These are phyloP conservation scores for Fraxinus xanthoxyloides DNA, from an alignment of 305 asterid genomes.

Conservation along the genomic window DNA sequence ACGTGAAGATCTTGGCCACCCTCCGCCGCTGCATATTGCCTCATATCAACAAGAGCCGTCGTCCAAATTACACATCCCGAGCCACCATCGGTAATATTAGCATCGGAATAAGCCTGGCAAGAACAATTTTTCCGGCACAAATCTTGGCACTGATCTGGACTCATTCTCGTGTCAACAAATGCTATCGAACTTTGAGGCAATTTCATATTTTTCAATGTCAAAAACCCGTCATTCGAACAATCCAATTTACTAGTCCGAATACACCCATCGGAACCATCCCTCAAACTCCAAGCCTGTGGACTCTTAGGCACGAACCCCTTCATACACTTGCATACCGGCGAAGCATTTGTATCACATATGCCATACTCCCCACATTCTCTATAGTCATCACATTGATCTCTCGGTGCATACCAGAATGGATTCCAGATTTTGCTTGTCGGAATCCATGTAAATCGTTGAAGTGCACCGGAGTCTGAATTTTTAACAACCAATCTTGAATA, in stretches of 20 bases:
- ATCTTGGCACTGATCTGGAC: constrained; percentile 39
- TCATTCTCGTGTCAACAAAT: constrained; percentile 44
- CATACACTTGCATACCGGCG: constrained; percentile 76
- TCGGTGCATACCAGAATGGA: constrained; percentile 71
- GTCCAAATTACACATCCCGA: constrained; percentile 78
- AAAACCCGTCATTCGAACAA: constrained; percentile 55
- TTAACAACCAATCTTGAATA: constrained; percentile 52
- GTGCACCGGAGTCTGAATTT: constrained; percentile 28
- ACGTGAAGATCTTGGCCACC: constrained; percentile 75
- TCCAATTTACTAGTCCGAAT: constrained; percentile 38
- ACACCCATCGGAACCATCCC: constrained; percentile 87
- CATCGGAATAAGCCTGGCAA: constrained; percentile 59
- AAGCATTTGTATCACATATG: constrained; percentile 60
- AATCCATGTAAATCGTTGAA: constrained; percentile 67
- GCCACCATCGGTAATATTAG: constrained; percentile 49
- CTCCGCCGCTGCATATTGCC: constrained; percentile 71
- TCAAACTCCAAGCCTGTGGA: constrained; percentile 59
- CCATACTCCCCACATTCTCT: constrained; percentile 74
- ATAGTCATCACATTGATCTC: constrained; percentile 73
- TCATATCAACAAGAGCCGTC: constrained; percentile 60
- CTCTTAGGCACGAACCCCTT: constrained; percentile 59
- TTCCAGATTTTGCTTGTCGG: constrained; percentile 53
- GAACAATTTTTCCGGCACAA: constrained; percentile 63
- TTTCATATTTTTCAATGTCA: constrained; percentile 48
- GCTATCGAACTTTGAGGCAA: constrained; percentile 67